Base-by-base conservation (phyloP, 2,329 filamentous ascomycete genomes). In the Penicillium hesseltinei region DNA sequence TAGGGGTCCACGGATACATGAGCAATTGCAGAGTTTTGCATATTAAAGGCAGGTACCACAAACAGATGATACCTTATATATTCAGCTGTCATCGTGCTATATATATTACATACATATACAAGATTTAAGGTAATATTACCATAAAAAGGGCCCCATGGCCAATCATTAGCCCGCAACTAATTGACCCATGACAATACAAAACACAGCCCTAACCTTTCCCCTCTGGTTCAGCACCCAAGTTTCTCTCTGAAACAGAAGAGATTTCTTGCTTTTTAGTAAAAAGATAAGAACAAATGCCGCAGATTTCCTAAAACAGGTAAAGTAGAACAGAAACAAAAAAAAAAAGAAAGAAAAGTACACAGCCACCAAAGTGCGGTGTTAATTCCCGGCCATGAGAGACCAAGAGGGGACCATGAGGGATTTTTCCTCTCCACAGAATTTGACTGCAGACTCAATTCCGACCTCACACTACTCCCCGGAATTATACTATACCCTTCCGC, bases 381-480 rank as follows among this genome's bases (percentile, higher is more conserved):
- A 46, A 47, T 56, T 46, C 29, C 19, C 44, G 56, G 49, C 33
- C 33, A 35, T 35, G 36, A 21, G 36, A 7, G 36, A 39, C 35
- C 27, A 27, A 65, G 35, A n/a, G 15, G 1, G 10, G 35, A 36
- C 35, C 33, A 23, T 66, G 64, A 56, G 64, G 51, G 63, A 66
- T 66, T 66, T 62, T 61, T 64, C 56, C 45, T 61, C 54, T 31
- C 63, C 64, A 66, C 56, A 56, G 49, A 48, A 48, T 27, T 38
- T 29, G 1, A 42, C 31, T n/a, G 23, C 42, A 19, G 42, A 19
- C 55, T 53, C 50, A 43, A 51, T 47, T 31, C 40, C 38, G 51
- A 54, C 44, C 49, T 57, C 44, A 46, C 44, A 43, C 44, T 13
- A 58, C 48, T 47, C 35, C n/a, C 27, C 43, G 44, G 23, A 50